Base-by-base conservation (phyloP, 78 protist genomes). In the Guillardia theta region DNA sequence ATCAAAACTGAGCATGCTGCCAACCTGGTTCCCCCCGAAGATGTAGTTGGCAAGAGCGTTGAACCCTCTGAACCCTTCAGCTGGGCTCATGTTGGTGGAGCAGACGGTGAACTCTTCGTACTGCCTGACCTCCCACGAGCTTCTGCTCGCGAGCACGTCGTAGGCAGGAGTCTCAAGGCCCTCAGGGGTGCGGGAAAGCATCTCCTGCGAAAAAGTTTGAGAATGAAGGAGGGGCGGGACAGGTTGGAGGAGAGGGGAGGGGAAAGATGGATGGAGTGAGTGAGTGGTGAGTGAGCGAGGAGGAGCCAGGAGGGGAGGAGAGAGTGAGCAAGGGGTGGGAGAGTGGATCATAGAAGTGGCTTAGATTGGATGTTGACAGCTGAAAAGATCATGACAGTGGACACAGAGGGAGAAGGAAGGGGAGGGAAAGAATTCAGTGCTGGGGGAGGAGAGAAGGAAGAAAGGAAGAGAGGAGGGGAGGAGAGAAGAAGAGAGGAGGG, bases 141-240 rank as follows among this genome's bases (percentile, higher is more conserved):
- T 43, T 33, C 36, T 70, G 46, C 36, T 43, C 83, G 33, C 83
- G 4, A 70, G 36, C 9, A 70, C 83, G 10, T 70, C 10, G 83
- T 70, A 70, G 21, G 9, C 22, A 15, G 83, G 83, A 70, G 83
- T 70, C 83, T 70, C 83, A 3, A 70, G 83, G 83, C 83, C 83
- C 6, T 24, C 83, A 1, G 83, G 83, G 1, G 83, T 70, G 33
- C 83, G 83, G 8, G 33, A 15, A 22, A 70, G 83, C 83, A 70
- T 70, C 12, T 70, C 83, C 83, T 58, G 70, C 6, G 58, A 50
- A 15, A 50, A 15, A 50, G 58, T n/a, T n/a, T n/a, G 58, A 15
- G 58, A 6, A 30, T 0, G 70, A 58, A 30, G 27, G 6, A 1
- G 70, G 27, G 2, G 1, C 4, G 27, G 70, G 2, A 30, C 6